Base-by-base conservation (phyloP, 2,329 filamentous ascomycete species). In the Xenoacremonium recifei region DNA sequence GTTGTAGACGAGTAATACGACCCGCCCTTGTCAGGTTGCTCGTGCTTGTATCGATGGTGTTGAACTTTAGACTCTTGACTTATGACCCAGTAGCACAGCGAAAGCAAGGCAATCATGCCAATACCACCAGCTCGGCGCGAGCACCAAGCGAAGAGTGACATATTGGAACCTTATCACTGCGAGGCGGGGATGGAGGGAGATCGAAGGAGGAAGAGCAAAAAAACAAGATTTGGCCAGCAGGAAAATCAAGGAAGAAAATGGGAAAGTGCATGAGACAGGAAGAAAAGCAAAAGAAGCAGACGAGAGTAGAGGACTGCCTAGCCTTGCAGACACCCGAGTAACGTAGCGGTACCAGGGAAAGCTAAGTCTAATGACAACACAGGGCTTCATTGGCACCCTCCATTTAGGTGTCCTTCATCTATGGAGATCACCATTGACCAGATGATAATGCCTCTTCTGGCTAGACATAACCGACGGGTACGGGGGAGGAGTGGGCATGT, bases 141-240 rank as follows among this genome's bases (percentile, higher is more conserved):
- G 47, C 69, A 72, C 78, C 78, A 82, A 27, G 56, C 57, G 53
- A 80, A 74, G 49, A 80, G 53, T 45, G 73, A 70, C 78, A 80
- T 81, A 7, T 27, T 27, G n/a, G n/a, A n/a, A n/a, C n/a, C n/a
- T n/a, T n/a, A n/a, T n/a, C n/a, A n/a, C n/a, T n/a, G 23, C 23
- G 21, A 31, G 21, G 40, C 12, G 20, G 13, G 23, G 16, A 35
- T 15, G 17, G 37, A 31, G 33, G 18, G 40, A 35, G 36, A 25
- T 16, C 30, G 40, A 39, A 30, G 37, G 39, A 20, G 35, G n/a
- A n/a, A n/a, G n/a, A n/a, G n/a, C n/a, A n/a, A n/a, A n/a, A n/a
- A n/a, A n/a, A n/a, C n/a, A n/a, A n/a, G n/a, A n/a, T n/a, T n/a
- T n/a, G n/a, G n/a, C n/a, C n/a, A n/a, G n/a, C n/a, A n/a, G n/a